Evolutionary conservation across 2,329 filamentous ascomycete species (phyloP).

Genomic region (Ophiostoma montium): DNA sequence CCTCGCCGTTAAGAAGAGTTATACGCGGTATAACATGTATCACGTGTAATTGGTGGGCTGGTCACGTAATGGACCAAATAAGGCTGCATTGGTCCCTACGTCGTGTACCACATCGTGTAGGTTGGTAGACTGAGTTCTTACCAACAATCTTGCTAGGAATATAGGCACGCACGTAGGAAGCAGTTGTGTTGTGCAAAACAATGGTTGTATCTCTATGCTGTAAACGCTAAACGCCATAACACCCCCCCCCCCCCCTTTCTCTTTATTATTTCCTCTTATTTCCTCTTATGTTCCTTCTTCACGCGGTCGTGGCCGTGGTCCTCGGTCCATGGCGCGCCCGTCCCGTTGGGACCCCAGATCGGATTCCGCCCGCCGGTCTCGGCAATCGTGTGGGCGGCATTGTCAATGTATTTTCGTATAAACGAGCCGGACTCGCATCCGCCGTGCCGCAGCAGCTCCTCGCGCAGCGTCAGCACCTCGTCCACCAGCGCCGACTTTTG

Average conservation of each 20-base stretch:
- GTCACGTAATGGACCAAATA: too few species aligned
- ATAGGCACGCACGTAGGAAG: too few species aligned
- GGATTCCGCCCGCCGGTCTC: conserved; percentile 5
- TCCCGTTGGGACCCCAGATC: conserved; percentile 12
- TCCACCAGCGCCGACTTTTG: conserved; percentile 14
- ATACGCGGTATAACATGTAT: too few species aligned
- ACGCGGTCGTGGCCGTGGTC: background rate
- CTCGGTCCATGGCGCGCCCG: conserved; percentile 1
- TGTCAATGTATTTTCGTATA: conserved; percentile 18
- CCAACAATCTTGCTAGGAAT: too few species aligned
- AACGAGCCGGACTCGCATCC: conserved; percentile 15
- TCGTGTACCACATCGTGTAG: too few species aligned
- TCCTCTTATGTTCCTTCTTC: background rate
- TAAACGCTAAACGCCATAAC: background rate
- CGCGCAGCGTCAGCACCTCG: conserved; percentile 20
- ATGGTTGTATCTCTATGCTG: too few species aligned
- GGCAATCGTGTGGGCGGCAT: conserved; percentile 13
- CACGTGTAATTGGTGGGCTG: too few species aligned
- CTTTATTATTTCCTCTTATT: background rate
- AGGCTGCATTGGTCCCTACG: too few species aligned
- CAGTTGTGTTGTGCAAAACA: too few species aligned
- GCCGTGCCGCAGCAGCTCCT: conserved; percentile 18
- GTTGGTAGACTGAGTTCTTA: too few species aligned
- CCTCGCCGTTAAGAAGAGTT: too few species aligned
- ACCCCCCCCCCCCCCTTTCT: too few species aligned